phyloP scores from a whole-genome alignment of 23 red algal genomes.

The Gracilaria domingensis region DNA sequence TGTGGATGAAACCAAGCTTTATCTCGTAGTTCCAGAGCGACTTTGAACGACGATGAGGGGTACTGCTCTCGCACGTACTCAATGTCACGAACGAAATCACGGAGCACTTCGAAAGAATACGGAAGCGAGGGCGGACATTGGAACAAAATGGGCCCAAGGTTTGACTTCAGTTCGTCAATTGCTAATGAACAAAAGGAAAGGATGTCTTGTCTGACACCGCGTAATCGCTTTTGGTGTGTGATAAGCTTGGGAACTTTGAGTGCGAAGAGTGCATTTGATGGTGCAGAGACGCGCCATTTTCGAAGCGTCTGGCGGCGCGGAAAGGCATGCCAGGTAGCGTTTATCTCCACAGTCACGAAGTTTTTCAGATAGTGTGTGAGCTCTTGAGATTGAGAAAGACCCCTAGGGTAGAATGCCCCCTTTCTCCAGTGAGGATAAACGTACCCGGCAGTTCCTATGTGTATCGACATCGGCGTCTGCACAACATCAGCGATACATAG shows the following conservation, averaged over 20 bases:
- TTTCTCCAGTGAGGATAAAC: constrained; percentile 44
- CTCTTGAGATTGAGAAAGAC: constrained; percentile 14
- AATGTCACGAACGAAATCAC: constrained; percentile 16
- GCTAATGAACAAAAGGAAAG: constrained; percentile 15
- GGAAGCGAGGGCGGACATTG: constrained; percentile 44
- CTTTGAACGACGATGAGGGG: background rate
- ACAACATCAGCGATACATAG: no score
- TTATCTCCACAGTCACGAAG: constrained; percentile 39
- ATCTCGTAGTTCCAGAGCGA: constrained; percentile 43
- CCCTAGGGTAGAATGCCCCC: constrained; percentile 27
- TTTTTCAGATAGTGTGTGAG: constrained; percentile 29
- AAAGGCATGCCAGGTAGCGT: constrained; percentile 53
- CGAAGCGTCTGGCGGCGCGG: constrained; percentile 28
- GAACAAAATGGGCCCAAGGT: constrained; percentile 36
- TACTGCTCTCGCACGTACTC: background rate
- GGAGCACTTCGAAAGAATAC: constrained; percentile 10
- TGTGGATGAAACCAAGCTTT: background rate
- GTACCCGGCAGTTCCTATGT: constrained; percentile 45
- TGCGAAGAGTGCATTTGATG: background rate
- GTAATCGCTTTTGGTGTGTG: constrained; percentile 39
- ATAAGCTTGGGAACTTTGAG: constrained; percentile 39
- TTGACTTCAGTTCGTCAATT: background rate
- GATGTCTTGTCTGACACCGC: background rate
- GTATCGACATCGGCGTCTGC: background rate
- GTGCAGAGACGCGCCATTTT: constrained; percentile 22